Evolutionary conservation across 192 early-diverging fungal genomes (phyloP).

Genomic region (Endogone sp.): DNA sequence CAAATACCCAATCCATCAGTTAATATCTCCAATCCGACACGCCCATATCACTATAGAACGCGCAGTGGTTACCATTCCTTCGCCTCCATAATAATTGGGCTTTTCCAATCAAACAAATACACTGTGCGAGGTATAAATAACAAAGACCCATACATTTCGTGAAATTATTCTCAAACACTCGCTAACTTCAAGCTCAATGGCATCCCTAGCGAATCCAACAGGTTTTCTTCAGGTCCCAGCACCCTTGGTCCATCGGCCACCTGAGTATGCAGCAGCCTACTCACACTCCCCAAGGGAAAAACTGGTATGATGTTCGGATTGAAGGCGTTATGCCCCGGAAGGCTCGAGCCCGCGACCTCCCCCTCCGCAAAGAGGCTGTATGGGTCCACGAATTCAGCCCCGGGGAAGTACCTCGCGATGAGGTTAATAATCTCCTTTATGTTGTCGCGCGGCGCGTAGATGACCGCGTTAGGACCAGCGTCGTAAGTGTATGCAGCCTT

Average conservation of each 20-base stretch:
- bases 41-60: no score
- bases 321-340: conserved; percentile 43
- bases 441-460: conserved; percentile 81
- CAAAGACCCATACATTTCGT: no score
- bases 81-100: no score
- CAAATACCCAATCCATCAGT: no score
- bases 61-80: no score
- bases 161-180: no score
- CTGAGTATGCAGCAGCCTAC: conserved; percentile 85
- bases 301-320: conserved; percentile 52
- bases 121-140: no score
- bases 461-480: conserved; percentile 98
- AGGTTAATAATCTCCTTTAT: conserved; percentile 83
- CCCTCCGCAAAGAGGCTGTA: conserved; percentile 28
- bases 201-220: conserved; percentile 62
- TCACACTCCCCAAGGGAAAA: conserved; percentile 69
- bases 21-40: no score
- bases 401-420: conserved; percentile 84
- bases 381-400: conserved; percentile 52
- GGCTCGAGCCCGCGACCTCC: conserved; percentile 14
- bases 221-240: conserved; percentile 46
- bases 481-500: conserved; percentile 98
- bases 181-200: conserved; percentile 31
- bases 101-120: no score
- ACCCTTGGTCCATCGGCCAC: conserved; percentile 93